Evolutionary conservation across 805 yeast genomes (phyloP), one percentile per base, ranked within the genome.

Genomic region (Maudiozyma turicensis): DNA sequence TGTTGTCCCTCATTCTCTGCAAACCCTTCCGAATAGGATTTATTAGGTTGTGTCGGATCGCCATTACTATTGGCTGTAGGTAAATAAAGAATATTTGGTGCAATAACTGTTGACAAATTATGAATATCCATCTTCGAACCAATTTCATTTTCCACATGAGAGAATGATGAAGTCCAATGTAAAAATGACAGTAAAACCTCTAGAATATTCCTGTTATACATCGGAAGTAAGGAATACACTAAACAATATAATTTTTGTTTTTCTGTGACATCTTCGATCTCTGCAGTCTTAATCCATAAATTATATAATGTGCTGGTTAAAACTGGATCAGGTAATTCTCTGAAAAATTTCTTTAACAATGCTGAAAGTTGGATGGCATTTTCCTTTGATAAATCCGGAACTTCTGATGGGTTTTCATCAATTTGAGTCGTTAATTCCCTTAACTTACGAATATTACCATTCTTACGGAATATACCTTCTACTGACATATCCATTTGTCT

Each of bases 121-220:
- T 89, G 95, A 34, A 86, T 79, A 63, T 91, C 97, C 99, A 93
- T 93, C 69, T 91, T 93, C 3, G 97, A 88, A 0, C 93, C 93
- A 26, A 81, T 78, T 56, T 86, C 90, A 58, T 88, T 95, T 60
- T 89, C 97, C 52, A 90, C 80, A 57, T 87, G 90, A 1, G 97
- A 86, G 69, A 93, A 93, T 2, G 98, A 86, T 0, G 98, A 88
- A 2, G 90, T 91, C 98, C 98, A 93, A 65, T 82, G 83, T 61
- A 93, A 78, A 65, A 93, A 93, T 50, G 83, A 81, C 33, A 90
- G 72, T 40, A 93, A 69, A 2, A 90, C 96, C 63, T 93, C 98
- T 37, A 90, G 72, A 44, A 88, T 73, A 63, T 89, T 95, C 50
- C 99, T 76, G 61, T 90, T 84, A 20, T 80, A 74, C 52, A 82